These are phyloP conservation scores for Pythium vanterpoolii DNA, from an alignment of 352 stramenopile species.

Conservation along the genomic window DNA sequence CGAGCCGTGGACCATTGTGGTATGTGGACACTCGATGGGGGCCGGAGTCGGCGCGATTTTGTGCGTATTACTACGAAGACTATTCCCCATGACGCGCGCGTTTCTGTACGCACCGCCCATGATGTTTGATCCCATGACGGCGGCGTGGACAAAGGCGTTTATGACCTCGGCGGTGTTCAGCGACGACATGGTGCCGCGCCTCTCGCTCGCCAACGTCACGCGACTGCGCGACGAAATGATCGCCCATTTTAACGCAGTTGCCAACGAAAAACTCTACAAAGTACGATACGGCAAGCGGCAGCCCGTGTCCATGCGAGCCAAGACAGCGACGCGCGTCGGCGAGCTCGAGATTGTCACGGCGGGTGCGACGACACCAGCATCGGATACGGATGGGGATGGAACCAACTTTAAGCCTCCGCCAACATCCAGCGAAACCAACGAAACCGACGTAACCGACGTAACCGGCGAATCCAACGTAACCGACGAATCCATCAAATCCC, in stretches of 20 bases:
- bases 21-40: slow-evolving; percentile 82
- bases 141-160: slow-evolving; percentile 56
- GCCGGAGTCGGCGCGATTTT: slow-evolving; percentile 74
- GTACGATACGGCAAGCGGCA: slow-evolving; percentile 47
- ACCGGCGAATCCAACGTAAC: background rate
- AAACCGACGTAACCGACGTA: background rate
- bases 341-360: slow-evolving; percentile 13
- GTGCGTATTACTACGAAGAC: slow-evolving; percentile 50
- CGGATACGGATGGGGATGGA: background rate
- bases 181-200: slow-evolving; percentile 63
- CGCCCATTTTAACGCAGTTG: slow-evolving; percentile 60
- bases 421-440: background rate
- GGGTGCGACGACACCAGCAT: background rate
- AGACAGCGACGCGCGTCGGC: slow-evolving; percentile 3
- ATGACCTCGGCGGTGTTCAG: slow-evolving; percentile 70
- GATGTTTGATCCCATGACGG: slow-evolving; percentile 59
- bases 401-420: too few relatives aligned
- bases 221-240: slow-evolving; percentile 69
- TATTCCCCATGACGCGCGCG: slow-evolving; percentile 50
- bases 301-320: slow-evolving; percentile 1
- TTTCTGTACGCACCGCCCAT: slow-evolving; percentile 67
- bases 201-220: slow-evolving; percentile 67
- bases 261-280: slow-evolving; percentile 51
- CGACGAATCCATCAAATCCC: background rate
- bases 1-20: slow-evolving; percentile 57